These are phyloP conservation scores for Trichoderma semiorbis DNA, from an alignment of 2,329 filamentous ascomycete genomes.

Conservation along the genomic window DNA sequence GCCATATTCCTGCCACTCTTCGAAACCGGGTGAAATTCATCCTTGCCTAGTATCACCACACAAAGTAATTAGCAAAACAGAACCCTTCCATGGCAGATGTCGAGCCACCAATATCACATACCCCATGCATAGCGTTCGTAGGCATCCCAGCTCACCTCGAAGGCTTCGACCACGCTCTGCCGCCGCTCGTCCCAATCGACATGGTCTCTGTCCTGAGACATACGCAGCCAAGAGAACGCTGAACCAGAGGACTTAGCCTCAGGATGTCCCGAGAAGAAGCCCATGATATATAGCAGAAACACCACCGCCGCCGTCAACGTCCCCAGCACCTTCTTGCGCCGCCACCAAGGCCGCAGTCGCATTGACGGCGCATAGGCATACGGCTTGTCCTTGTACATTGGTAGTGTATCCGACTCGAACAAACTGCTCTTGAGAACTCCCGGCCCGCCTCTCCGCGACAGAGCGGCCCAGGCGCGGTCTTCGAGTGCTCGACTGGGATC, in stretches of 20 bases:
- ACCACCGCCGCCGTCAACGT: conserved; percentile 53
- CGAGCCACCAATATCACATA: conserved; percentile 42
- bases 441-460: conserved; percentile 34
- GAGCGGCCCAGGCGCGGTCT: conserved; percentile 62
- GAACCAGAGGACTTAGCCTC: conserved; percentile 37
- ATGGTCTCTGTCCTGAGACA: conserved; percentile 44
- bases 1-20: conserved; percentile 83
- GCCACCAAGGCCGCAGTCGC: conserved; percentile 57
- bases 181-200: conserved; percentile 75
- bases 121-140: conserved; percentile 95
- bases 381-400: conserved; percentile 99
- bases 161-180: conserved; percentile 82
- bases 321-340: conserved; percentile 58
- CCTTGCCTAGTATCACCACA: conserved; percentile 54
- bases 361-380: conserved; percentile 64
- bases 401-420: conserved; percentile 58
- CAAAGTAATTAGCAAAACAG: not conserved
- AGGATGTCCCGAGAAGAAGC: conserved; percentile 48
- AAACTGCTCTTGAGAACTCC: conserved; percentile 53
- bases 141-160: conserved; percentile 86
- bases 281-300: conserved; percentile 66
- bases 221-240: conserved; percentile 56
- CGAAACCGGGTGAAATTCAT: conserved; percentile 81
- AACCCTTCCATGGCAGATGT: not conserved
- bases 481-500: conserved; percentile 63